Evolutionary conservation across 2,329 filamentous ascomycete genomes (phyloP), one percentile per base, ranked within the genome.

Genomic region (Microcyclospora pomicola): DNA sequence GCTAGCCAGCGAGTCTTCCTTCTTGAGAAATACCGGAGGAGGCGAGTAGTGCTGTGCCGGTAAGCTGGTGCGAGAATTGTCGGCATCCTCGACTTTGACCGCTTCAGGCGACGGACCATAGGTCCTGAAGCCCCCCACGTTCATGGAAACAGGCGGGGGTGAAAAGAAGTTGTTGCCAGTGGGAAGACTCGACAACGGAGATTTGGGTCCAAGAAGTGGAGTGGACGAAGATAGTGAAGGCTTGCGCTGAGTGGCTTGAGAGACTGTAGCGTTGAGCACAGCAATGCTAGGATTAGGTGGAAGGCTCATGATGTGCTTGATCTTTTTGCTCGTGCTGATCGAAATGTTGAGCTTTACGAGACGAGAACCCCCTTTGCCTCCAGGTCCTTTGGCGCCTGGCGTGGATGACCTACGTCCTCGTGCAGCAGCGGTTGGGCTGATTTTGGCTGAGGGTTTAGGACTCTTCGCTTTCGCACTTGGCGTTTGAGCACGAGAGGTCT

Each of bases 51-150:
- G 19, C 19, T 24, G 19, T 24, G 19, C 19, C 7, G 19, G 19
- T 24, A 24, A 24, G 19, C 19, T 24, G 19, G 19, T 24, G 19
- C 39, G 43, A 12, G 40, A 33, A 24, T 43, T 44, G 27, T 39
- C 31, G 19, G 37, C 35, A 15, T 39, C 40, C 9, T 34, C 35
- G 6, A 41, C 37, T 14, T 46, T 37, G 15, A 34, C 27, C 16
- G 40, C 33, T 19, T 42, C 33, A 24, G 19, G 37, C 12, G 35
- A 31, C 2, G 41, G 38, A 15, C 44, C 46, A 31, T 47, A 53
- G 13, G 39, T 43, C 14, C 50, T 36, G 33, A 53, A 53, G 2
- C 40, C 45, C 10, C 50, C 50, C 34, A 51, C 32, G 36, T 53
- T 53, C 35, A 46, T 27, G 24, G 37, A 38, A 5, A 29, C 16